Conservation (phyloP, 2,329 filamentous ascomycete genomes). For the Boeremia lycopersici region DNA sequence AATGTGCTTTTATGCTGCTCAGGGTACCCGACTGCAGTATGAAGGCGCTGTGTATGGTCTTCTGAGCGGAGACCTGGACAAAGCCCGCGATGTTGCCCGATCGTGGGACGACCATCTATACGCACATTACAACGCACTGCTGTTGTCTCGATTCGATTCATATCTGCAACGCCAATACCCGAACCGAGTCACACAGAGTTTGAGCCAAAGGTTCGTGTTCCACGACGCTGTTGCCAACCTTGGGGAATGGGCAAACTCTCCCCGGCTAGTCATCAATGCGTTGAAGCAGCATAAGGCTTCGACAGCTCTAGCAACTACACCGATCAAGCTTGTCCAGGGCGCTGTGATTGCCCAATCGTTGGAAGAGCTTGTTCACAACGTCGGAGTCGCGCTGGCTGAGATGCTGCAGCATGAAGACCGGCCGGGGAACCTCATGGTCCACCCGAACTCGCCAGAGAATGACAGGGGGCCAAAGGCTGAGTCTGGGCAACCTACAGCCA, state of each 20-base stretch:
- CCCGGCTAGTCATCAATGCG: constrained; percentile 62
- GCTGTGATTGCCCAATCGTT: constrained; percentile 70
- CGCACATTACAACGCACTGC: constrained; percentile 82
- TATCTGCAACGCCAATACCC: constrained; percentile 65
- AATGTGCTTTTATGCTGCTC: constrained; percentile 76
- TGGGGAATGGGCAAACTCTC: constrained; percentile 60
- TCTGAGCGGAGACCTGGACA: constrained; percentile 81
- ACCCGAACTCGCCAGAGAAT: constrained; percentile 32
- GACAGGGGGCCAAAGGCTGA: constrained; percentile 27
- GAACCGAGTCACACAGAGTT: constrained; percentile 58
- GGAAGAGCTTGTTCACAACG: constrained; percentile 50
- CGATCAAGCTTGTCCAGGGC: constrained; percentile 77
- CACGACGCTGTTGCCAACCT: constrained; percentile 71
- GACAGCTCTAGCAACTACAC: constrained; percentile 64
- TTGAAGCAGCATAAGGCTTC: constrained; percentile 65
- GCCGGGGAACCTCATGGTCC: constrained; percentile 37
- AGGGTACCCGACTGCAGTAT: constrained; percentile 73
- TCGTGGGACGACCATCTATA: constrained; percentile 89
- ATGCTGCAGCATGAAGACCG: constrained; percentile 39
- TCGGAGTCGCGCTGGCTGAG: constrained; percentile 52
- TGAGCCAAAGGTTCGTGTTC: constrained; percentile 64
- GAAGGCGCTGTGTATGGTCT: constrained; percentile 91
- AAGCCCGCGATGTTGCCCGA: constrained; percentile 76
- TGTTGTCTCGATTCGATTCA: constrained; percentile 78
- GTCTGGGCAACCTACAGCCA: constrained; percentile 24